Conservation (phyloP, 441 rosid species). For the Populus tomentosa region DNA sequence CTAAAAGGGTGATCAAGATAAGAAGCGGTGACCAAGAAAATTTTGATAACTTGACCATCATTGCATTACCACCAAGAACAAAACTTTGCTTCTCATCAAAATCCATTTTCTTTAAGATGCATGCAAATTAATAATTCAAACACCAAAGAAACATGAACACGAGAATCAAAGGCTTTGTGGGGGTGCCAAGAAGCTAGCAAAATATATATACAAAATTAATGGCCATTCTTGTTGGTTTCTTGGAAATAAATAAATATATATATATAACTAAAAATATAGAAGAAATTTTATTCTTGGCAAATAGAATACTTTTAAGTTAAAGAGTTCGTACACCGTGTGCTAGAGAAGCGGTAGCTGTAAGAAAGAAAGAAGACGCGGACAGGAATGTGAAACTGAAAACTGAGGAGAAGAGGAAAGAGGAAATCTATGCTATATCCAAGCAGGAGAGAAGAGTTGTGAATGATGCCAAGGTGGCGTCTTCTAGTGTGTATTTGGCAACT, state of each 20-base stretch:
- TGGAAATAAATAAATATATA: too few relatives aligned
- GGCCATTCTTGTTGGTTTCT: neutral
- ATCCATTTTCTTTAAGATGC: conserved; percentile 34
- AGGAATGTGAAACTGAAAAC: neutral
- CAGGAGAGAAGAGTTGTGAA: too few relatives aligned
- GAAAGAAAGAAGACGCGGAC: neutral
- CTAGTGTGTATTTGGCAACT: neutral
- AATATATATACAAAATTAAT: too few relatives aligned
- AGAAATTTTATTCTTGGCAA: neutral
- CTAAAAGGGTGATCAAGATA: conserved; percentile 43
- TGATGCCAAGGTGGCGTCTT: neutral
- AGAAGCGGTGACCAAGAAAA: conserved; percentile 51
- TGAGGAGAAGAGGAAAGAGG: neutral
- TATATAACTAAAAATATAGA: neutral
- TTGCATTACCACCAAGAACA: conserved; percentile 4
- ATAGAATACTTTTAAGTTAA: neutral
- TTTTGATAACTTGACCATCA: conserved; percentile 21
- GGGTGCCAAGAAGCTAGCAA: neutral
- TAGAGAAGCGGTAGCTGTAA: neutral
- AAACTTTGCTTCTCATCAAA: conserved; percentile 25
- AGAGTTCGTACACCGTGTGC: neutral
- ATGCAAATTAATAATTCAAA: neutral
- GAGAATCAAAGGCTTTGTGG: neutral
- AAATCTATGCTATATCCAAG: neutral
- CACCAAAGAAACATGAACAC: neutral